phyloP scores from a whole-genome alignment of 495 filamentous ascomycete genomes.

The Aspergillus affinis region DNA sequence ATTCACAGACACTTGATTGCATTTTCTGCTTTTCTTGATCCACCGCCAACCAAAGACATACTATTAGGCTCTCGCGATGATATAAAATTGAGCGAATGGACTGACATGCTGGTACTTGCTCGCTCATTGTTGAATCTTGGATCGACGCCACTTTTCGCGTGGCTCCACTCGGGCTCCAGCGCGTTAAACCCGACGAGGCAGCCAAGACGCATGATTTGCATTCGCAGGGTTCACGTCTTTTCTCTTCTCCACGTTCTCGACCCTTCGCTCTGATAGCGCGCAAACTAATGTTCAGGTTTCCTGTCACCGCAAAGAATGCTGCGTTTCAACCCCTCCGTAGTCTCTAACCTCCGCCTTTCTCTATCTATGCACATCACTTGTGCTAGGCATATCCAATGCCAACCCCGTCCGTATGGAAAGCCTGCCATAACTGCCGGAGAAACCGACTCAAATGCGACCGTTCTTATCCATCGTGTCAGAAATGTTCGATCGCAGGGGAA shows the following conservation, averaged over 20 bases:
- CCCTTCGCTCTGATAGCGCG: not conserved
- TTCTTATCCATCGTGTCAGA: slow-evolving; percentile 5
- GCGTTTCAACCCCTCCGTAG: not conserved
- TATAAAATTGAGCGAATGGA: no score
- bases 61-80: no score
- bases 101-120: no score
- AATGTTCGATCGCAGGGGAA: slow-evolving; percentile 2
- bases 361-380: no score
- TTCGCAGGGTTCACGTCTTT: not conserved
- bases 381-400: not conserved
- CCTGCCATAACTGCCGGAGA: slow-evolving; percentile 15
- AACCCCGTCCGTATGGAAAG: not conserved
- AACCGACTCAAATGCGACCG: slow-evolving; percentile 19
- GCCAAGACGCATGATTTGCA: slow-evolving; percentile 12
- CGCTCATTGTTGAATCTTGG: no score
- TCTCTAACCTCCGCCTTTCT: no score
- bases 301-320: not conserved
- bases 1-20: not conserved
- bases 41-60: no score
- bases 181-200: slow-evolving; percentile 1
- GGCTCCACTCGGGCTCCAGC: not conserved
- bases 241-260: not conserved
- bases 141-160: not conserved
- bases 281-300: not conserved
- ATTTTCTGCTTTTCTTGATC: not conserved